phyloP scores from a whole-genome alignment of 2,329 filamentous ascomycete genomes.

The Ambrosiella xylebori region DNA sequence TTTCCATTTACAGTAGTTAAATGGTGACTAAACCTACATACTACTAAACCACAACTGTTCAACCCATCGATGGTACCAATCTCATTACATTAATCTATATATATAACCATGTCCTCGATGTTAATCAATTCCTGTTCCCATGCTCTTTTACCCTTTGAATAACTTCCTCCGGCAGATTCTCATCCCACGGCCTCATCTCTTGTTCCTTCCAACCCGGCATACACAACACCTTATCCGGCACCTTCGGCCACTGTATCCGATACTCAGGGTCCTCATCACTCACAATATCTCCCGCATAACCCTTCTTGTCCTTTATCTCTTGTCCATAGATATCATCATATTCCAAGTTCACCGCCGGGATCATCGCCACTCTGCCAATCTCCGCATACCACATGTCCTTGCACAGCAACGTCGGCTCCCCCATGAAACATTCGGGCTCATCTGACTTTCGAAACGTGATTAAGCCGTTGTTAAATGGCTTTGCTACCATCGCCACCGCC shows the following conservation, averaged over 20 bases:
- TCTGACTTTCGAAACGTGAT: slow-evolving; percentile 27
- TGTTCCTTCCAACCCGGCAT: slow-evolving; percentile 27
- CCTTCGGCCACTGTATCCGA: slow-evolving; percentile 27
- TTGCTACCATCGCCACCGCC: slow-evolving; percentile 29
- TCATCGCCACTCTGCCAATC: slow-evolving; percentile 34
- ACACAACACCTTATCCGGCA: slow-evolving; percentile 31
- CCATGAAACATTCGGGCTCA: slow-evolving; percentile 31
- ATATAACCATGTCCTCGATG: not conserved
- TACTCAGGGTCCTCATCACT: slow-evolving; percentile 17
- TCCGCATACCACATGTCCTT: slow-evolving; percentile 38
- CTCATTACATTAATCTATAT: not conserved
- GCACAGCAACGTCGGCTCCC: slow-evolving; percentile 38
- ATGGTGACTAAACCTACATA: too few species aligned
- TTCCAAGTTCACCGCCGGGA: slow-evolving; percentile 38
- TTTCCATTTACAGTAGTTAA: too few species aligned
- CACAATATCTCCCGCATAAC: slow-evolving; percentile 27
- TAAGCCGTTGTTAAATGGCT: slow-evolving; percentile 26
- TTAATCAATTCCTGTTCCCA: not conserved
- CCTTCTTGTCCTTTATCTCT: slow-evolving; percentile 32
- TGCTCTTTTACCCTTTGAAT: not conserved
- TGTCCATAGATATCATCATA: slow-evolving; percentile 30
- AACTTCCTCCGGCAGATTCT: slow-evolving; percentile 13
- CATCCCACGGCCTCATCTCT: slow-evolving; percentile 26
- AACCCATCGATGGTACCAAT: too few species aligned
- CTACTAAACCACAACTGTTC: too few species aligned